These are phyloP conservation scores for Sonneratia alba DNA, from an alignment of 345 rosid genomes.

Conservation along the genomic window DNA sequence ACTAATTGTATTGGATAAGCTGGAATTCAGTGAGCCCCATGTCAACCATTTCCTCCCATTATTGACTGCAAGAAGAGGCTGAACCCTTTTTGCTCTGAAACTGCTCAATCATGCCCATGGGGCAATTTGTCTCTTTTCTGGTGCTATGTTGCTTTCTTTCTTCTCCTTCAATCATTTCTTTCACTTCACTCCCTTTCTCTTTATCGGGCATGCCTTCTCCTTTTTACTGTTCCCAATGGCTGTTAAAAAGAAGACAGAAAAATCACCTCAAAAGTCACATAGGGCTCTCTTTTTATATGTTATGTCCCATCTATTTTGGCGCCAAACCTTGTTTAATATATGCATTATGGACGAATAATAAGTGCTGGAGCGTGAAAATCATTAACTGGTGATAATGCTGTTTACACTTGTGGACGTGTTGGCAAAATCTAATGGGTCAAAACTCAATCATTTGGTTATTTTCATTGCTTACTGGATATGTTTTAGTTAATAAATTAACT, in stretches of 20 bases:
- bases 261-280: not conserved
- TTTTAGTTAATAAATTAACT: not conserved
- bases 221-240: not conserved
- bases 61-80: not conserved
- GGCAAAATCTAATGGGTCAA: not conserved
- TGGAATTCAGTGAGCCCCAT: not conserved
- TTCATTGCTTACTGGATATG: not conserved
- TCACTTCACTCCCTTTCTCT: not conserved
- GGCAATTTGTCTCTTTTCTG: not conserved
- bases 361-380: not conserved
- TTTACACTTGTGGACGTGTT: not conserved
- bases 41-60: not conserved
- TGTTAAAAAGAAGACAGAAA: not conserved
- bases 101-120: not conserved
- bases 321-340: not conserved
- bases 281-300: not conserved
- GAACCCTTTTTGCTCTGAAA: not conserved
- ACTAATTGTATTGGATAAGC: not conserved
- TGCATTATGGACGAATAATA: not conserved
- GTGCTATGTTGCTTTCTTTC: slow-evolving; percentile 12
- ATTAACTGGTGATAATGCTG: not conserved
- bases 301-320: slow-evolving; percentile 2
- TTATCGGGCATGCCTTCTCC: not conserved
- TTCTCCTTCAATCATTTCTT: slow-evolving; percentile 14
- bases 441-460: not conserved